A percentile compares a stretch with the other conserved stretches of the same genome.
Evolutionary conservation across 305 asterid species (phyloP).

Genomic region (Solanum hybrid): DNA sequence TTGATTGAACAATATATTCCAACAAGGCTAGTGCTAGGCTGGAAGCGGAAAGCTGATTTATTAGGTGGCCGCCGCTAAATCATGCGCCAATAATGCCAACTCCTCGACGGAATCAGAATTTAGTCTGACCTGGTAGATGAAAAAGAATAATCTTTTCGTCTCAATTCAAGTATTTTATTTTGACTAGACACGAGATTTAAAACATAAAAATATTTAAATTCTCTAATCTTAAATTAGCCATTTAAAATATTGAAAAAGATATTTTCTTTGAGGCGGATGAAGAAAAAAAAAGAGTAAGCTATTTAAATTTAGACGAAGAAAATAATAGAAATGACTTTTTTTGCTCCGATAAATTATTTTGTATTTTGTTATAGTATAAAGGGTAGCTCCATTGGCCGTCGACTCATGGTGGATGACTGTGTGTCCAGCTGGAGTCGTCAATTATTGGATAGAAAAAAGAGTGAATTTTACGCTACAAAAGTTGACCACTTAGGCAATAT

Average conservation of each 20-base stretch:
- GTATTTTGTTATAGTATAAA: neutral
- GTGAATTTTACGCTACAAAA: constrained; percentile 3
- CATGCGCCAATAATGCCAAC: neutral
- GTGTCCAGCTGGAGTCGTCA: neutral
- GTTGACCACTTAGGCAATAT: neutral
- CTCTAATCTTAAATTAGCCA: too few relatives aligned
- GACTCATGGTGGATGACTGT: neutral
- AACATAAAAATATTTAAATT: too few relatives aligned
- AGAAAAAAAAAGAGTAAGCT: too few relatives aligned
- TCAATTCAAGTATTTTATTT: neutral
- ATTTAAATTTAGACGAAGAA: neutral
- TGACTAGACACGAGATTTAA: neutral
- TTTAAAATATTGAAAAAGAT: too few relatives aligned
- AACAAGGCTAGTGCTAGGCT: neutral
- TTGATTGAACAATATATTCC: neutral
- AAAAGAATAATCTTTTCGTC: neutral
- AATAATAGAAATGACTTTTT: neutral
- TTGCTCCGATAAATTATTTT: neutral
- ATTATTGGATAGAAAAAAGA: neutral
- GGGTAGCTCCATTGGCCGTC: neutral
- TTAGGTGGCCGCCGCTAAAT: neutral
- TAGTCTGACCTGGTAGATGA: neutral
- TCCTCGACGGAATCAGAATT: neutral
- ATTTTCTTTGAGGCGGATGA: too few relatives aligned
- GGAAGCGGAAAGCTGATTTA: neutral